Base-by-base conservation (phyloP, 2,329 filamentous ascomycete species). In the Colletotrichum sp. region DNA sequence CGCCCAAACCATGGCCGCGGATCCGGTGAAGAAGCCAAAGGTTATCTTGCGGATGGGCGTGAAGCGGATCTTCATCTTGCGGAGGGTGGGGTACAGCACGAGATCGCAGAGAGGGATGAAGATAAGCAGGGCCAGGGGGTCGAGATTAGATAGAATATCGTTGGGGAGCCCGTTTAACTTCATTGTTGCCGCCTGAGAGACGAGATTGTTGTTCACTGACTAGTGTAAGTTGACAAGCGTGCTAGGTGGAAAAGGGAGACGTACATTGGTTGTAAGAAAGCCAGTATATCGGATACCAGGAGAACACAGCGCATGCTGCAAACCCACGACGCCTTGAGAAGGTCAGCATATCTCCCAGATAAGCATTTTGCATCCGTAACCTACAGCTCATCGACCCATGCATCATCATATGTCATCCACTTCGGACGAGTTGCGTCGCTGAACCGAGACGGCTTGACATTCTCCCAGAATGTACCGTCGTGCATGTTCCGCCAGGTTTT, bases 361-460 rank as follows among this genome's bases (percentile, higher is more conserved):
- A 48, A n/a, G 38, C 18, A 21, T 3, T n/a, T 61, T 21, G 15
- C 24, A 34, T 3, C 18, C 2, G 18, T 32, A 34, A 74, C 74
- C 60, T 24, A 76, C 32, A 95, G 89, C 82, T 95, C 93, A 80
- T 95, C 94, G 48, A 96, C 94, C 93, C 93, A 96, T 24, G 90
- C 90, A 78, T 96, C 94, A 77, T 96, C 93, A 79, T 95, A 95
- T 4, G 90, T 93, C 93, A 96, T 96, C 93, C 93, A 95, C 1
- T 79, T 78, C 0, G 92, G 94, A 48, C 90, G 91, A 65, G 85
- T 84, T 24, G 84, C 85, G 57, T 88, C 85, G 26, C 87, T 86
- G 52, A 94, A 89, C n/a, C 85, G 85, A 78, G 91, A 93, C 1
- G 94, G 94, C 87, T 94, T 95, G 75, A 93, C 92, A 10, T 85